These are phyloP conservation scores for Phyllosticta citriasiana DNA, from an alignment of 2,329 filamentous ascomycete genomes.

Conservation along the genomic window DNA sequence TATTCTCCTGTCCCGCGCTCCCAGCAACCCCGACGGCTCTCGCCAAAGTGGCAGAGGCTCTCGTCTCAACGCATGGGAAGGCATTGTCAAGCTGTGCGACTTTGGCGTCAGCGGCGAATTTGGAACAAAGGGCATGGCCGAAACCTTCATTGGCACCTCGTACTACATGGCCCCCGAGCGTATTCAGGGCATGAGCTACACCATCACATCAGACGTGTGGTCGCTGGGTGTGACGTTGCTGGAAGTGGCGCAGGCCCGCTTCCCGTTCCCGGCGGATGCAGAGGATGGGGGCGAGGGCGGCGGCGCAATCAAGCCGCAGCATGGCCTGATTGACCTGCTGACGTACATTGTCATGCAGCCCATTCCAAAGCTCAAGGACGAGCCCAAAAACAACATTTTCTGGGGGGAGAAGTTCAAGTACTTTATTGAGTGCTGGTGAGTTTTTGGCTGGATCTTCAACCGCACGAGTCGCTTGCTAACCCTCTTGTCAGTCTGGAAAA, in stretches of 20 bases:
- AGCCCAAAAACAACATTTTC: slow-evolving; percentile 76
- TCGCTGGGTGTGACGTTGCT: slow-evolving; percentile 91
- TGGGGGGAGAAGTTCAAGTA: slow-evolving; percentile 99
- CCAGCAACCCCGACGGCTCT: slow-evolving; percentile 2
- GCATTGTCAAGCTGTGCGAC: slow-evolving; percentile 95
- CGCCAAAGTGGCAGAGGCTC: slow-evolving; percentile 1
- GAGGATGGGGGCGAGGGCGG: slow-evolving; percentile 5
- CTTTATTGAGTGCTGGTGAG: slow-evolving; percentile 98
- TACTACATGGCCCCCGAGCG: slow-evolving; percentile 99
- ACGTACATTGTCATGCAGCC: slow-evolving; percentile 96
- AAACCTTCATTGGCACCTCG: slow-evolving; percentile 96
- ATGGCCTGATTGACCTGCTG: slow-evolving; percentile 85
- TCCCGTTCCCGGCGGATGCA: slow-evolving; percentile 85
- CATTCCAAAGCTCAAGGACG: slow-evolving; percentile 91
- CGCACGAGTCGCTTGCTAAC: too few species aligned
- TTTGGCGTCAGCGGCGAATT: slow-evolving; percentile 98
- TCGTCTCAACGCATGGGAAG: slow-evolving; percentile 37
- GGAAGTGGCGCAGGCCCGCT: slow-evolving; percentile 98
- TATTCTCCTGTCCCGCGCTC: slow-evolving; percentile 72
- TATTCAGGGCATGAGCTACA: slow-evolving; percentile 95
- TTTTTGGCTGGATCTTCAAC: slow-evolving; percentile 18
- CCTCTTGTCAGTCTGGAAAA: slow-evolving; percentile 68
- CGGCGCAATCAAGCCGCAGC: slow-evolving; percentile 89
- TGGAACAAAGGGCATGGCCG: slow-evolving; percentile 95
- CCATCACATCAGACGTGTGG: slow-evolving; percentile 98